phyloP scores from a whole-genome alignment of 192 early-diverging fungal genomes.

The Entomortierella beljakovae region DNA sequence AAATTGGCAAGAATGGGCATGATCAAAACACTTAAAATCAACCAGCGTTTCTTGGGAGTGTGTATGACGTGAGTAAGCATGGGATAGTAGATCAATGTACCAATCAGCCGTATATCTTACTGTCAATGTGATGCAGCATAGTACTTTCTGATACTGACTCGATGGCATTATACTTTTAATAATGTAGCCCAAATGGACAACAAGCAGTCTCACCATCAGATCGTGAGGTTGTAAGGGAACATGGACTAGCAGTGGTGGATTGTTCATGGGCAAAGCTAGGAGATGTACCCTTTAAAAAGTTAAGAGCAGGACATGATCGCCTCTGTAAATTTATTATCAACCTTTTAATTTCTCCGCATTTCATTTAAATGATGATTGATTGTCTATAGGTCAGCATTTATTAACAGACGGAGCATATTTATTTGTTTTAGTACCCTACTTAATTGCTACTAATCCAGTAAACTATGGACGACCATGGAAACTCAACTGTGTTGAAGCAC shows the following conservation, averaged over 20 bases:
- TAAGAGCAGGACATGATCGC: constrained; percentile 86
- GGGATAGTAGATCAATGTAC: background rate
- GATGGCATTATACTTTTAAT: background rate
- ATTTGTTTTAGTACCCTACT: constrained; percentile 79
- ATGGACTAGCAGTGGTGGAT: constrained; percentile 94
- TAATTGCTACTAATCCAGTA: constrained; percentile 96
- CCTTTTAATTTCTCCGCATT: background rate
- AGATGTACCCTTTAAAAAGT: constrained; percentile 94
- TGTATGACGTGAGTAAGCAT: constrained; percentile 72
- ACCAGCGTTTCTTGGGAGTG: constrained; percentile 90
- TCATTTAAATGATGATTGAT: constrained; percentile 1
- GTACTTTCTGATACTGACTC: too few species aligned
- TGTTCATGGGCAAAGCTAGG: constrained; percentile 97
- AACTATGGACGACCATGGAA: constrained; percentile 98
- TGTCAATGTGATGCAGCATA: too few species aligned
- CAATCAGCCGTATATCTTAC: too few species aligned
- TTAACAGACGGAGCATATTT: background rate
- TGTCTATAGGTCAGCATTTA: background rate
- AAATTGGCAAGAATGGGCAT: constrained; percentile 87
- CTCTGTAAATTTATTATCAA: constrained; percentile 67
- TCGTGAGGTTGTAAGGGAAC: constrained; percentile 74
- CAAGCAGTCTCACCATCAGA: constrained; percentile 92
- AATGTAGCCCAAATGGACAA: constrained; percentile 79
- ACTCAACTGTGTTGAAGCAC: constrained; percentile 97
- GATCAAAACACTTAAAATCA: constrained; percentile 83